Percentiles rank a stretch among this genome's conserved stretches.
Conservation (phyloP, 2,329 filamentous ascomycete genomes). For the Orbilia blumenaviensis region DNA sequence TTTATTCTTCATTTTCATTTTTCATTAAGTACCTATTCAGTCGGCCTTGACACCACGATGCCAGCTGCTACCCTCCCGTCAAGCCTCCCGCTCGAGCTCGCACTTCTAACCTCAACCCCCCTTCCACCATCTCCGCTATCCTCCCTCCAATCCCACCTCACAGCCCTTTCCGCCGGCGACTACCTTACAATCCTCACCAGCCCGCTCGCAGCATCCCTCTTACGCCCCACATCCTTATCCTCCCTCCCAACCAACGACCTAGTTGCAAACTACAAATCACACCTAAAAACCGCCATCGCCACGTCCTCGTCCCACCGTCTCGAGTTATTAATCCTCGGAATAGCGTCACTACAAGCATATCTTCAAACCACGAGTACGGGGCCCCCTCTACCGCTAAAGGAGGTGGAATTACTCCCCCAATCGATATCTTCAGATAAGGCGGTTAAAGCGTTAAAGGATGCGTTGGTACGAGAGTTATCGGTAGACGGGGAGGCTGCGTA, state of each 20-base stretch:
- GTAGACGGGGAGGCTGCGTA: conserved; percentile 89
- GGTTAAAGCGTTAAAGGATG: conserved; percentile 64
- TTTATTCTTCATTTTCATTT: too few species aligned
- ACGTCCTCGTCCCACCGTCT: not conserved
- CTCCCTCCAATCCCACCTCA: conserved; percentile 15
- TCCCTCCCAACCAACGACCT: not conserved
- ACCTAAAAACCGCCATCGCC: conserved; percentile 5
- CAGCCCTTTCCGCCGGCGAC: conserved; percentile 14
- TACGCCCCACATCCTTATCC: not conserved
- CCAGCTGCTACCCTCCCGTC: conserved; percentile 35
- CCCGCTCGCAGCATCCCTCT: conserved; percentile 18
- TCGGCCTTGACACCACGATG: conserved; percentile 19
- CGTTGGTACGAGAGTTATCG: conserved; percentile 74
- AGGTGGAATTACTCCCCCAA: conserved; percentile 65
- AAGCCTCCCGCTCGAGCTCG: conserved; percentile 35
- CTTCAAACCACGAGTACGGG: conserved; percentile 88
- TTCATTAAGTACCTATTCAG: not conserved
- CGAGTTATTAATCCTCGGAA: conserved; percentile 65
- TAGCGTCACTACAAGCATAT: conserved; percentile 79
- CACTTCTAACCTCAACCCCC: conserved; percentile 26
- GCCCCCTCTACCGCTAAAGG: conserved; percentile 73
- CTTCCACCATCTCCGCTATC: conserved; percentile 29
- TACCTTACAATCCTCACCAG: conserved; percentile 38
- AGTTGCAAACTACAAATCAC: not conserved
- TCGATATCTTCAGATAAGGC: conserved; percentile 61